phyloP scores from a whole-genome alignment of 805 yeast species.

The Lipomyces yamanashiensis region DNA sequence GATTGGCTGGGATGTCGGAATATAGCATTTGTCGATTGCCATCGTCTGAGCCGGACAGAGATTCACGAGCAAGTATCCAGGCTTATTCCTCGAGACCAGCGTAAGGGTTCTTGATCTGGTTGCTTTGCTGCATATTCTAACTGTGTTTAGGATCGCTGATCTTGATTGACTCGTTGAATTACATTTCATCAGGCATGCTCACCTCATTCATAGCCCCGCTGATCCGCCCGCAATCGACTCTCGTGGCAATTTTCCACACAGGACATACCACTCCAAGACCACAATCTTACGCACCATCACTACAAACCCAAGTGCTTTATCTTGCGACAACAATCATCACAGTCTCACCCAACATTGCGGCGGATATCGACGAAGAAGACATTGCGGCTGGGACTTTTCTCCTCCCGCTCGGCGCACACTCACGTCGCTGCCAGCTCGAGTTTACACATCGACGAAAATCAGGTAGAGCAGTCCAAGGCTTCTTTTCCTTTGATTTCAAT shows the following conservation, averaged over 20 bases:
- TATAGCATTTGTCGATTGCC: slow-evolving; percentile 18
- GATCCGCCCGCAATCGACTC: slow-evolving; percentile 52
- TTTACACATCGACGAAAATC: slow-evolving; percentile 78
- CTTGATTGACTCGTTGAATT: slow-evolving; percentile 72
- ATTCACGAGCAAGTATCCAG: slow-evolving; percentile 38
- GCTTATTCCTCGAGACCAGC: slow-evolving; percentile 13
- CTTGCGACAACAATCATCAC: slow-evolving; percentile 78
- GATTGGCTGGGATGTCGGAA: slow-evolving; percentile 33
- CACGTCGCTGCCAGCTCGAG: slow-evolving; percentile 51
- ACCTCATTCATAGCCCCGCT: slow-evolving; percentile 57
- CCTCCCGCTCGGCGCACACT: slow-evolving; percentile 60
- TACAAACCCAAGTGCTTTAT: slow-evolving; percentile 45
- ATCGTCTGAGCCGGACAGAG: slow-evolving; percentile 11
- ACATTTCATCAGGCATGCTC: slow-evolving; percentile 53
- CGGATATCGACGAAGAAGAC: slow-evolving; percentile 55
- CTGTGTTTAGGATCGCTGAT: slow-evolving; percentile 46
- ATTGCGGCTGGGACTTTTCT: slow-evolving; percentile 48
- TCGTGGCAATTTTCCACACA: slow-evolving; percentile 47
- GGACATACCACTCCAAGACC: neutral
- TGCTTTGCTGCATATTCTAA: neutral
- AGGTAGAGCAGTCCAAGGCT: slow-evolving; percentile 71
- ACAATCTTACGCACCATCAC: slow-evolving; percentile 24
- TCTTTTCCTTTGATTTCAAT: slow-evolving; percentile 57
- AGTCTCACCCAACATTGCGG: slow-evolving; percentile 52
- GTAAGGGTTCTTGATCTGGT: slow-evolving; percentile 9